Conservation (phyloP, 2,329 filamentous ascomycete genomes). For the Ramularia endophylla region DNA sequence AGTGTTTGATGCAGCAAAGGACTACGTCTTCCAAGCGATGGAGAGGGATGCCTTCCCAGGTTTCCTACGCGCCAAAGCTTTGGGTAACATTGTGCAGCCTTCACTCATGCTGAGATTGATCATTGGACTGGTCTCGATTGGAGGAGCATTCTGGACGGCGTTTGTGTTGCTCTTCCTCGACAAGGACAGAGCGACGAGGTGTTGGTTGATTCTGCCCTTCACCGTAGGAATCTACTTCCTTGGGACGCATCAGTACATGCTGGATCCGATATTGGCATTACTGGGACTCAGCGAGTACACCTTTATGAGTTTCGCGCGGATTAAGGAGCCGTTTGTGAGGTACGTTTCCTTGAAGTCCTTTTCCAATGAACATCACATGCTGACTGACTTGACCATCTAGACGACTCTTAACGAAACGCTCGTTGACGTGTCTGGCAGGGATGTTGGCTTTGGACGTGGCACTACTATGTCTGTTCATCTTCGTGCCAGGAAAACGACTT, state of each 20-base stretch:
- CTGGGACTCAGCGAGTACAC: conserved; percentile 95
- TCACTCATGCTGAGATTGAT: conserved; percentile 83
- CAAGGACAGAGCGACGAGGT: conserved; percentile 64
- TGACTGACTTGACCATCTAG: conserved; percentile 30
- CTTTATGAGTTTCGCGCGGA: conserved; percentile 81
- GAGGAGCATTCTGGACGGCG: conserved; percentile 87
- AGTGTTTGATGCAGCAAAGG: conserved; percentile 94
- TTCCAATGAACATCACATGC: not conserved
- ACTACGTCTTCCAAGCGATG: conserved; percentile 99
- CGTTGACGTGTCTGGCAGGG: conserved; percentile 71
- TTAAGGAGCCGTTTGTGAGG: conserved; percentile 83
- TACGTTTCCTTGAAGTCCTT: conserved; percentile 10
- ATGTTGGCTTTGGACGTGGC: conserved; percentile 72
- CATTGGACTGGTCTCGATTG: conserved; percentile 77
- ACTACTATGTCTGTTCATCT: conserved; percentile 85
- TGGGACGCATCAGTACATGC: conserved; percentile 87
- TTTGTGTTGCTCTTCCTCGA: conserved; percentile 92
- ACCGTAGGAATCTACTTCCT: conserved; percentile 84
- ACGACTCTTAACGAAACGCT: conserved; percentile 74
- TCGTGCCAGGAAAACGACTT: conserved; percentile 83
- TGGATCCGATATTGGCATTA: conserved; percentile 86
- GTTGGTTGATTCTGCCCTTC: conserved; percentile 91
- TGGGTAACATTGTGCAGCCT: conserved; percentile 90
- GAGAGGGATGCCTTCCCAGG: conserved; percentile 98
- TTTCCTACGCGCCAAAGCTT: conserved; percentile 87